Conservation (phyloP, 441 rosid genomes). For the Melastoma candidum region DNA sequence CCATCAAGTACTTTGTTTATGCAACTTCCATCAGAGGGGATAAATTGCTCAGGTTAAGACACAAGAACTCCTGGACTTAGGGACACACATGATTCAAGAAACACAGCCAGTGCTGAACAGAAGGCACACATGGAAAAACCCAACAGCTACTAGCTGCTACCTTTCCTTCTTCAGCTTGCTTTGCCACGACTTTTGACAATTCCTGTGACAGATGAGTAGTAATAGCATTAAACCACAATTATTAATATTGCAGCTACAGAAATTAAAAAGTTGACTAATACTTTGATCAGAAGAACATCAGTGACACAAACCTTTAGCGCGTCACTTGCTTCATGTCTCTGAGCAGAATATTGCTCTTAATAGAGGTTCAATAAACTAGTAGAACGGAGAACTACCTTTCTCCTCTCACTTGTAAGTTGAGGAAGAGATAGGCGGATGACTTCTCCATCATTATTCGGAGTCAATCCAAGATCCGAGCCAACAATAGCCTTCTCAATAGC, state of each 20-base stretch:
- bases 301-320: neutral
- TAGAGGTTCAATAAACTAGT: conserved; percentile 1
- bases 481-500: conserved; percentile 86
- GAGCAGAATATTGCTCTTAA: too few relatives aligned
- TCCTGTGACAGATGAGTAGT: neutral
- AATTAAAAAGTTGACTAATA: neutral
- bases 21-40: neutral
- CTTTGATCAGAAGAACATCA: neutral
- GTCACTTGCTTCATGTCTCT: neutral
- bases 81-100: conserved; percentile 1
- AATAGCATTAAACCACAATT: neutral
- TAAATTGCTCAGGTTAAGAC: neutral
- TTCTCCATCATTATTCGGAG: too few relatives aligned
- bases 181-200: too few relatives aligned
- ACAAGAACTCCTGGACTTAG: neutral
- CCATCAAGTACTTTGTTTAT: neutral
- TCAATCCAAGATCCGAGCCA: conserved; percentile 22
- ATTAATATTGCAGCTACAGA: neutral
- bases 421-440: conserved; percentile 65
- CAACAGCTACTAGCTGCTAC: too few relatives aligned
- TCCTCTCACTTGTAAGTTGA: conserved; percentile 76
- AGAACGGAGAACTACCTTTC: conserved; percentile 47
- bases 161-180: too few relatives aligned
- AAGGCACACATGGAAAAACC: neutral
- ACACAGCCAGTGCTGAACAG: neutral